Evolutionary conservation across 2,329 filamentous ascomycete genomes (phyloP).

Genomic region (Epichloe scottii): DNA sequence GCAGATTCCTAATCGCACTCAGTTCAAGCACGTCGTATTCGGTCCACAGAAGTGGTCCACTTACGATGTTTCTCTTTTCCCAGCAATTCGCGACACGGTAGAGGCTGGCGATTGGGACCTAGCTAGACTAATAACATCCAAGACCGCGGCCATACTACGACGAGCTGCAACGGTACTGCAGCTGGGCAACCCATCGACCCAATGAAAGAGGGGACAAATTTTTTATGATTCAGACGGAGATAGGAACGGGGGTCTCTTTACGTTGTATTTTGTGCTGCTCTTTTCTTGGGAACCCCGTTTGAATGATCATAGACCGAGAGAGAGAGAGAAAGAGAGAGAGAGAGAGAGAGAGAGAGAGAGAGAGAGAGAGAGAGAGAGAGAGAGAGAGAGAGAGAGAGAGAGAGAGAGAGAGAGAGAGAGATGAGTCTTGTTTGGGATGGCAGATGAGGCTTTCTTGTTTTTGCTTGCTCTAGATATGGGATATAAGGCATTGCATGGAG

Average conservation of each 20-base stretch:
- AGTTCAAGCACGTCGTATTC: conserved; percentile 89
- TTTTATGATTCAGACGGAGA: background rate
- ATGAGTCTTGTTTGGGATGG: background rate
- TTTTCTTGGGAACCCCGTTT: background rate
- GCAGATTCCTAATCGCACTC: conserved; percentile 71
- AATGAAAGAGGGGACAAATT: background rate
- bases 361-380: background rate
- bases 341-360: background rate
- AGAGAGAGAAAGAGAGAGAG: background rate
- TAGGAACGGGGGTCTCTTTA: background rate
- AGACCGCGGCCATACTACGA: conserved; percentile 55
- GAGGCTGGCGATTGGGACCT: conserved; percentile 56
- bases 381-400: no score
- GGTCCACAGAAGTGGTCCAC: conserved; percentile 66
- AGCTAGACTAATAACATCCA: conserved; percentile 56
- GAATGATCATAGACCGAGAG: background rate
- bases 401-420: background rate
- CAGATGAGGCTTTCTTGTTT: conserved; percentile 1
- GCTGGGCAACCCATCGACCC: conserved; percentile 11
- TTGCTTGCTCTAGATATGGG: conserved; percentile 6
- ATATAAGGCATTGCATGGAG: conserved; percentile 22
- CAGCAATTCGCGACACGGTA: conserved; percentile 73
- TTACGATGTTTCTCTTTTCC: conserved; percentile 31
- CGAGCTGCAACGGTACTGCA: conserved; percentile 36
- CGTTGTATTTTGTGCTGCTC: background rate